Percentiles rank a stretch among this genome's conserved stretches.
Evolutionary conservation across 2,329 filamentous ascomycete genomes (phyloP).

Genomic region (Leptographium flavum): DNA sequence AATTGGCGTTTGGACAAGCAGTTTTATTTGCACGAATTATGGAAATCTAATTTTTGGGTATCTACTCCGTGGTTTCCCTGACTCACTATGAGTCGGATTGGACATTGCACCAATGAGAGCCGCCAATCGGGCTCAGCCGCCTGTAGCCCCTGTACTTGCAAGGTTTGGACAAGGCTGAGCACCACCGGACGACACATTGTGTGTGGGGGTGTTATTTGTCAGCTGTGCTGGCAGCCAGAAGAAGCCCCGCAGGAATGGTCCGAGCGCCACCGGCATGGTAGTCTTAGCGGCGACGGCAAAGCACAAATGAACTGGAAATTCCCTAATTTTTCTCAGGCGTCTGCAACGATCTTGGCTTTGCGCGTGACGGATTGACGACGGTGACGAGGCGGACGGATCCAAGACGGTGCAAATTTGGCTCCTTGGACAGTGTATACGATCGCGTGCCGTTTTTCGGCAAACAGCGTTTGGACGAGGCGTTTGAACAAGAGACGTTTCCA

Average conservation of each 20-base stretch:
- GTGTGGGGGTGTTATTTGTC: background rate
- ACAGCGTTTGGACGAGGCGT: no score
- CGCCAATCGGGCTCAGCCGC: background rate
- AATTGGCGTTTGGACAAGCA: background rate
- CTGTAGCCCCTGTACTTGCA: background rate
- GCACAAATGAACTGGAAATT: background rate
- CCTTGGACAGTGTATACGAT: no score
- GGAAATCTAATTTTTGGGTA: no score
- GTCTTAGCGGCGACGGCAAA: background rate
- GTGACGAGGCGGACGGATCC: no score
- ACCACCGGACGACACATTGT: background rate
- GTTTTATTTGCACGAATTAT: no score
- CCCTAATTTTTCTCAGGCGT: background rate
- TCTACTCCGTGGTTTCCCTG: no score
- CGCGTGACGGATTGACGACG: no score
- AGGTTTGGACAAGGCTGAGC: background rate
- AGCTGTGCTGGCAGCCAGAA: background rate
- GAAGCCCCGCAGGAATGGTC: background rate
- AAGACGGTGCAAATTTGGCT: no score
- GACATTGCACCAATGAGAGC: background rate
- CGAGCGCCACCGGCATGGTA: background rate
- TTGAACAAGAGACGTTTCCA: no score
- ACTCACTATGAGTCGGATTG: background rate
- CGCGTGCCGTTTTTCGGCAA: no score
- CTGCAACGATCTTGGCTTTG: no score